Percentiles rank a stretch among this genome's conserved stretches.
phyloP scores from a whole-genome alignment of 805 yeast genomes.

The Ogataea ganodermae region DNA sequence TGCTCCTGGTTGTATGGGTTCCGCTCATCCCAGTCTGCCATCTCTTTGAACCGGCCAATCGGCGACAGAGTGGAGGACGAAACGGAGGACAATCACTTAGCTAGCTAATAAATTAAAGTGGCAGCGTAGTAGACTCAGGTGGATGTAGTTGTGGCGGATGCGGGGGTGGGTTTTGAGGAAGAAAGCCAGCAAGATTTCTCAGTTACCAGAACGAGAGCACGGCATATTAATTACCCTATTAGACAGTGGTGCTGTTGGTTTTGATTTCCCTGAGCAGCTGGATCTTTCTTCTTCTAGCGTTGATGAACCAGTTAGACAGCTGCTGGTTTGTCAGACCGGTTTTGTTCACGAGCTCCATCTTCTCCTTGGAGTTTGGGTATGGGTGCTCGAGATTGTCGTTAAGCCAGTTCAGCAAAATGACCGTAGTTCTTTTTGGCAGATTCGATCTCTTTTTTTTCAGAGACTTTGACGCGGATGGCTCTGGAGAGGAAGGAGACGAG shows the following conservation, averaged over 20 bases:
- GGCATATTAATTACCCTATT: neutral
- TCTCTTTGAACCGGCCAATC: neutral
- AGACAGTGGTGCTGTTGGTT: conserved; percentile 27
- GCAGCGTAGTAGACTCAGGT: neutral
- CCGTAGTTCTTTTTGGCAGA: conserved; percentile 61
- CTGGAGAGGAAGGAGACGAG: conserved; percentile 21
- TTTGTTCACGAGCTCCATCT: conserved; percentile 51
- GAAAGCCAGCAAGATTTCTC: neutral
- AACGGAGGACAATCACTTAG: neutral
- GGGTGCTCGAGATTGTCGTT: conserved; percentile 59
- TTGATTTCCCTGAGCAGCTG: conserved; percentile 46
- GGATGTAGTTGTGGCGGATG: neutral
- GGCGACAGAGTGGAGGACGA: neutral
- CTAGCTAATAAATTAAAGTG: conserved; percentile 1
- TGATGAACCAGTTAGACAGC: conserved; percentile 62
- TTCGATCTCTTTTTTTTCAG: conserved; percentile 46
- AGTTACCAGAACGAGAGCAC: conserved; percentile 7
- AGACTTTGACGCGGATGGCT: conserved; percentile 9
- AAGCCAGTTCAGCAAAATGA: conserved; percentile 53
- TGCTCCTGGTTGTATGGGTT: neutral
- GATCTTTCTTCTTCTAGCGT: conserved; percentile 61
- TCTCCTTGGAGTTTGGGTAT: conserved; percentile 59
- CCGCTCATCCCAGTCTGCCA: neutral
- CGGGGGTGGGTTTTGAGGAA: neutral
- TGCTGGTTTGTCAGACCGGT: conserved; percentile 63